phyloP scores from a whole-genome alignment of 2,329 filamentous ascomycete species.

The Cladosporium sp. region DNA sequence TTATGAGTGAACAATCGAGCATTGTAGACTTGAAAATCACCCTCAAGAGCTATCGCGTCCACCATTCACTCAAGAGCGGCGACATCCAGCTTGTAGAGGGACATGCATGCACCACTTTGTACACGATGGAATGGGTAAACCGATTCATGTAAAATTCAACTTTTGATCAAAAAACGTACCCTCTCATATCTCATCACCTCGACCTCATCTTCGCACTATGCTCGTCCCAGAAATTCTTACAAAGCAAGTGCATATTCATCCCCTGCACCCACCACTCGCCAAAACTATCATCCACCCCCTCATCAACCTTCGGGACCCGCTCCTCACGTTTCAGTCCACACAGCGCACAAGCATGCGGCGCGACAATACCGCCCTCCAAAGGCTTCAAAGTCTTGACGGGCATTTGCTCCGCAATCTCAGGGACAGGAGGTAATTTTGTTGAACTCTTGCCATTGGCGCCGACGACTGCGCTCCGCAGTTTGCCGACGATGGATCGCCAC shows the following conservation, averaged over 20 bases:
- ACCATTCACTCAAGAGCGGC: too few relatives aligned
- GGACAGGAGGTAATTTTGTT: constrained; percentile 43
- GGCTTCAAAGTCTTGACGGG: constrained; percentile 59
- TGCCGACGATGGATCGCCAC: constrained; percentile 72
- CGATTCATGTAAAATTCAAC: too few relatives aligned
- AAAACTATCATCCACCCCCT: constrained; percentile 80
- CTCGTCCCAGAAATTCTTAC: constrained; percentile 78
- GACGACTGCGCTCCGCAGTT: constrained; percentile 67
- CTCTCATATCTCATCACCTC: constrained; percentile 42
- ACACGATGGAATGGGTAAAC: too few relatives aligned
- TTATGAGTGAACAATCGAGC: too few relatives aligned
- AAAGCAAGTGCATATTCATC: constrained; percentile 49
- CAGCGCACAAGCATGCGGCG: constrained; percentile 71
- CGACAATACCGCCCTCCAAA: constrained; percentile 63
- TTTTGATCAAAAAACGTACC: too few relatives aligned
- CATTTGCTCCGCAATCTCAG: constrained; percentile 67
- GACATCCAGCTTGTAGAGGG: too few relatives aligned
- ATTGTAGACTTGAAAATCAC: too few relatives aligned
- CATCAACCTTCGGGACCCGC: constrained; percentile 68
- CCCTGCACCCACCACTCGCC: constrained; percentile 93
- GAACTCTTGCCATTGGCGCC: constrained; percentile 41
- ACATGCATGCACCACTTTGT: too few relatives aligned
- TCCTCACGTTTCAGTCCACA: constrained; percentile 89
- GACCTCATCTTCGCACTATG: constrained; percentile 67
- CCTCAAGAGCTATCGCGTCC: too few relatives aligned